Conservation (phyloP, 108 stramenopile genomes). For the Cyclotella baltica region DNA sequence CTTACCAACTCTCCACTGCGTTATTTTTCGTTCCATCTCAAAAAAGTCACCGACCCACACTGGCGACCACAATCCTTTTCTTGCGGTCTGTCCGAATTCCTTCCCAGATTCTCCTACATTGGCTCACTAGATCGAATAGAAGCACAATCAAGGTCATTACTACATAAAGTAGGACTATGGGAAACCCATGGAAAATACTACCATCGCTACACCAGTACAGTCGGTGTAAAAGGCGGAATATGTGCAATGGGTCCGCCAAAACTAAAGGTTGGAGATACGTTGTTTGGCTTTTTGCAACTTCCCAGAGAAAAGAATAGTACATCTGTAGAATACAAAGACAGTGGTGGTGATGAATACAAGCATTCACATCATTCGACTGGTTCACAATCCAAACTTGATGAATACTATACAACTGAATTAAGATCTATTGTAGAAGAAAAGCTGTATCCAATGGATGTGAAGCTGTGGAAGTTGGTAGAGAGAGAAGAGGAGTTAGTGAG, state of each 20-base stretch:
- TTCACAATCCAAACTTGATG: slow-evolving; percentile 32
- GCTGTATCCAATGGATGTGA: slow-evolving; percentile 38
- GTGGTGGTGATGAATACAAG: not conserved
- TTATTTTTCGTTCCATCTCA: not conserved
- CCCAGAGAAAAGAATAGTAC: not conserved
- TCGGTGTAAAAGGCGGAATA: not conserved
- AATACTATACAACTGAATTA: slow-evolving; percentile 30
- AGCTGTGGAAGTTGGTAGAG: slow-evolving; percentile 32
- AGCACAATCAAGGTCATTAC: slow-evolving; percentile 41
- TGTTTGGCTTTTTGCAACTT: slow-evolving; percentile 34
- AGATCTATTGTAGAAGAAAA: slow-evolving; percentile 4
- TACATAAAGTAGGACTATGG: slow-evolving; percentile 60
- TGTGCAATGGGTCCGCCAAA: slow-evolving; percentile 17
- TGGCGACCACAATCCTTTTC: slow-evolving; percentile 52
- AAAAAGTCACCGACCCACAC: slow-evolving; percentile 43
- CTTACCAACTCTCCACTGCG: not conserved
- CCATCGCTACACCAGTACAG: not conserved
- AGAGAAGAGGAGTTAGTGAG: slow-evolving; percentile 11
- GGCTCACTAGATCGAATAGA: slow-evolving; percentile 51
- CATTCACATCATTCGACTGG: slow-evolving; percentile 36
- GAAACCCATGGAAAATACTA: slow-evolving; percentile 49
- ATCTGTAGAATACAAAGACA: too few relatives aligned
- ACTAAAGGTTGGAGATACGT: slow-evolving; percentile 11
- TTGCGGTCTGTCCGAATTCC: slow-evolving; percentile 49
- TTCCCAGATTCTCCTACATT: slow-evolving; percentile 55